phyloP scores from a whole-genome alignment of 495 filamentous ascomycete species.

The Aspergillus bridgeri region DNA sequence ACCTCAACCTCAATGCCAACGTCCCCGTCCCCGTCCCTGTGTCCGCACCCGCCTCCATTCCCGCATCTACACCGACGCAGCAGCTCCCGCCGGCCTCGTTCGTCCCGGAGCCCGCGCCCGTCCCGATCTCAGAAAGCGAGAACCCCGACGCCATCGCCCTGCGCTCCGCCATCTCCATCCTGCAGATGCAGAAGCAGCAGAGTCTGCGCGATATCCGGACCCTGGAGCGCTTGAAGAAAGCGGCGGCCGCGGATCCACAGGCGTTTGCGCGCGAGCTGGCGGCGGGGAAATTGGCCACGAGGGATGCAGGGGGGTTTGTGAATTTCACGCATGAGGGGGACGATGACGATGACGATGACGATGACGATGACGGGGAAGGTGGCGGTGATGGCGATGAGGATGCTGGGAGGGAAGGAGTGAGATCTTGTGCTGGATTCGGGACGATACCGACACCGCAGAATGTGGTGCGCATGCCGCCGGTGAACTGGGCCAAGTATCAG shows the following conservation, averaged over 20 bases:
- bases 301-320: constrained; percentile 37
- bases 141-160: constrained; percentile 86
- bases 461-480: constrained; percentile 74
- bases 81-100: constrained; percentile 22
- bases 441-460: constrained; percentile 75
- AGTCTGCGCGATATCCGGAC: constrained; percentile 65
- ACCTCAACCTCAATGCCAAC: not conserved
- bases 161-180: constrained; percentile 70
- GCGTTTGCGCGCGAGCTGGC: constrained; percentile 62
- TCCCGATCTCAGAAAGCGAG: constrained; percentile 68
- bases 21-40: constrained; percentile 14
- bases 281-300: constrained; percentile 44
- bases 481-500: constrained; percentile 90
- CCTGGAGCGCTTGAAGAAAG: constrained; percentile 59
- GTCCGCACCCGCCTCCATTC: constrained; percentile 5
- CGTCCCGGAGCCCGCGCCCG: constrained; percentile 49
- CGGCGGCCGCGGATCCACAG: constrained; percentile 64
- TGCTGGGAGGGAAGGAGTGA: not conserved
- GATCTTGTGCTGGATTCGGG: constrained; percentile 33
- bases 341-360: constrained; percentile 36
- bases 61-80: not conserved
- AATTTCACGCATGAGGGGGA: constrained; percentile 40
- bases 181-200: constrained; percentile 79
- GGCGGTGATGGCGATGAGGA: constrained; percentile 20
- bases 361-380: constrained; percentile 15